These are phyloP conservation scores for Areca catechu DNA, from an alignment of 176 grass and related monocot species.

Conservation along the genomic window DNA sequence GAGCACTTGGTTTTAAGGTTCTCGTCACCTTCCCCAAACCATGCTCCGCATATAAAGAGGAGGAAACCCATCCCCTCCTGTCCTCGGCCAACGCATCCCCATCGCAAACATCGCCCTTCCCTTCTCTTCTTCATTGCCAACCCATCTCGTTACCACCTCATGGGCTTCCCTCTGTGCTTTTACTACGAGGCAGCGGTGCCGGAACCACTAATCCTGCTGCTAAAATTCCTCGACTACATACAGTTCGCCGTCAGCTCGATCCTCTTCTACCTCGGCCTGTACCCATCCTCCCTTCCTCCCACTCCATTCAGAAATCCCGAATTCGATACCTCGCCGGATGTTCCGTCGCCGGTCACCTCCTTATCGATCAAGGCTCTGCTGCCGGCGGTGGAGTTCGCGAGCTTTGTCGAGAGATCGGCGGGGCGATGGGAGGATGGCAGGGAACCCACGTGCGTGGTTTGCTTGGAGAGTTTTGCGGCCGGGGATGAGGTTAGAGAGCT, in stretches of 20 bases:
- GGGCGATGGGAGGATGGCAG: no score
- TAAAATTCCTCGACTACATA: constrained; percentile 36
- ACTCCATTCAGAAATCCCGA: not conserved
- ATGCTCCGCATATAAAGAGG: no score
- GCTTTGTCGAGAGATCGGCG: constrained; percentile 6
- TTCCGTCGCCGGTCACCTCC: constrained; percentile 1
- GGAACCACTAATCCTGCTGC: constrained; percentile 34
- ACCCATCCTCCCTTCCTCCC: constrained; percentile 24
- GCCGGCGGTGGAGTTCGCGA: constrained; percentile 32
- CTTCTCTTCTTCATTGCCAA: not conserved
- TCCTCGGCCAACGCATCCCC: not conserved
- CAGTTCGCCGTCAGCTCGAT: constrained; percentile 17
- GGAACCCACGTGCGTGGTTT: not conserved
- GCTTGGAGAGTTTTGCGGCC: not conserved
- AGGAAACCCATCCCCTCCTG: no score
- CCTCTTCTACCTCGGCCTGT: constrained; percentile 39
- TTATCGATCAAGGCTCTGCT: constrained; percentile 42
- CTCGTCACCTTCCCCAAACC: no score
- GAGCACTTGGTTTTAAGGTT: no score
- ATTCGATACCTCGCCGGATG: not conserved
- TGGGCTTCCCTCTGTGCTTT: constrained; percentile 65
- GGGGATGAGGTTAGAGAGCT: constrained; percentile 2
- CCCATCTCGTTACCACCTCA: constrained; percentile 1
- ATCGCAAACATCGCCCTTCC: not conserved
- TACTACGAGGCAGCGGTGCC: constrained; percentile 46